These are phyloP conservation scores for Capronia americana DNA, from an alignment of 2,329 filamentous ascomycete genomes.

Conservation along the genomic window DNA sequence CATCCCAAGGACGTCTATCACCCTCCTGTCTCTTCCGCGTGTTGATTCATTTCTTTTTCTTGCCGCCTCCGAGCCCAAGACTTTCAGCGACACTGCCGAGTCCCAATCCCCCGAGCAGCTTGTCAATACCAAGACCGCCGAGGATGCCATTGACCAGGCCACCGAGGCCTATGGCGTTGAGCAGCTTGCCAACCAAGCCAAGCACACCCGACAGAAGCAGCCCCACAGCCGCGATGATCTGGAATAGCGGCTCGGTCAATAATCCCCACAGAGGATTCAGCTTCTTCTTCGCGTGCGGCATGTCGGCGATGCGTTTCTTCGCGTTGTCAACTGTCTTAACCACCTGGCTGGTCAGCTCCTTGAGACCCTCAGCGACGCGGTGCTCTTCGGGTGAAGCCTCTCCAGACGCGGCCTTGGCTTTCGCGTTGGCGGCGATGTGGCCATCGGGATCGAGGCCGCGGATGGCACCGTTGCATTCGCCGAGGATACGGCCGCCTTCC, in stretches of 20 bases:
- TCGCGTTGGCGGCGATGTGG: slow-evolving; percentile 81
- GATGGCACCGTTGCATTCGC: slow-evolving; percentile 84
- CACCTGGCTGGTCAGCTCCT: slow-evolving; percentile 81
- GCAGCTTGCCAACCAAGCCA: slow-evolving; percentile 79
- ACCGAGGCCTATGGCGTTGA: slow-evolving; percentile 82
- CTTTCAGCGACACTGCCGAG: slow-evolving; percentile 58
- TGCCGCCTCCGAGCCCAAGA: slow-evolving; percentile 60
- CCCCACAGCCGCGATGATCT: slow-evolving; percentile 89
- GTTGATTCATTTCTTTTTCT: slow-evolving; percentile 58
- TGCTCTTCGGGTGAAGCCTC: slow-evolving; percentile 85
- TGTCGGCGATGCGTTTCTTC: slow-evolving; percentile 85
- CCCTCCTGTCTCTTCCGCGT: not conserved
- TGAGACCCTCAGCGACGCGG: slow-evolving; percentile 80
- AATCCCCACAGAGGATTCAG: slow-evolving; percentile 88
- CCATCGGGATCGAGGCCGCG: slow-evolving; percentile 89
- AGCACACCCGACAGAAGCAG: slow-evolving; percentile 82
- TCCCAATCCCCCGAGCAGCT: slow-evolving; percentile 76
- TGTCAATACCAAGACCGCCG: slow-evolving; percentile 76
- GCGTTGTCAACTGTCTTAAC: slow-evolving; percentile 83
- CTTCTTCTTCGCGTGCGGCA: slow-evolving; percentile 95
- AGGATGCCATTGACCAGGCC: slow-evolving; percentile 80
- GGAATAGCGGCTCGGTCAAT: slow-evolving; percentile 83
- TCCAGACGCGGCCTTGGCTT: slow-evolving; percentile 75
- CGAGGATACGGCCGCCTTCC: slow-evolving; percentile 79
- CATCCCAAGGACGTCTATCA: slow-evolving; percentile 1